Conservation (phyloP, 2,329 filamentous ascomycete species). For the Fusarium zealandicum region DNA sequence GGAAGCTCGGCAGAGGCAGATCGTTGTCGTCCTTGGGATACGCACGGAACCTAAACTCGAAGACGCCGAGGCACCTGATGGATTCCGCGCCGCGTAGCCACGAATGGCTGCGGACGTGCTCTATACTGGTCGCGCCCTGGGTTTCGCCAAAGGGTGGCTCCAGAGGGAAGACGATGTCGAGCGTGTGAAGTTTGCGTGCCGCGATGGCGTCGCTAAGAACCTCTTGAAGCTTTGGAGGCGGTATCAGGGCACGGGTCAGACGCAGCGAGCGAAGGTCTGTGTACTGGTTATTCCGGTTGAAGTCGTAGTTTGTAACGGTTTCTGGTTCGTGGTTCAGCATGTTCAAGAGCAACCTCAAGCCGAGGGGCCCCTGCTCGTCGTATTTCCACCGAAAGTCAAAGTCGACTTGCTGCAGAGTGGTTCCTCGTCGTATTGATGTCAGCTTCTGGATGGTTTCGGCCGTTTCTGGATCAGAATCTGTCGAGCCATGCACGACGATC, state of each 20-base stretch:
- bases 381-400: conserved; percentile 42
- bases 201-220: conserved; percentile 40
- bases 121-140: conserved; percentile 37
- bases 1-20: conserved; percentile 45
- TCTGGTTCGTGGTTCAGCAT: conserved; percentile 25
- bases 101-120: conserved; percentile 43
- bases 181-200: conserved; percentile 42
- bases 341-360: conserved; percentile 22
- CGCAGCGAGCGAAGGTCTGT: conserved; percentile 41
- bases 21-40: conserved; percentile 42
- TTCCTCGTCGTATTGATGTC: conserved; percentile 41
- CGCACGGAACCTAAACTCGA: conserved; percentile 45
- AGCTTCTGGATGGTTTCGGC: conserved; percentile 34
- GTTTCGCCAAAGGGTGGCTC: conserved; percentile 29
- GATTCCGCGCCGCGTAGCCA: conserved; percentile 48
- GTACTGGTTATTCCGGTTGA: conserved; percentile 33
- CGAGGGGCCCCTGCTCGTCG: conserved; percentile 34
- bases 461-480: conserved; percentile 34
- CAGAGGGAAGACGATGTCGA: conserved; percentile 49
- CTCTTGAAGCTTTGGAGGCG: conserved; percentile 35
- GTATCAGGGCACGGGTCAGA: conserved; percentile 37
- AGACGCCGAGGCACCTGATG: conserved; percentile 47
- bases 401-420: conserved; percentile 42
- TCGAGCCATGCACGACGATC: conserved; percentile 38
- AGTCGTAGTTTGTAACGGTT: conserved; percentile 11